Percentiles rank a stretch among this genome's conserved stretches.
phyloP scores from a whole-genome alignment of 2,329 filamentous ascomycete species.

The Colletotrichum zoysiae region DNA sequence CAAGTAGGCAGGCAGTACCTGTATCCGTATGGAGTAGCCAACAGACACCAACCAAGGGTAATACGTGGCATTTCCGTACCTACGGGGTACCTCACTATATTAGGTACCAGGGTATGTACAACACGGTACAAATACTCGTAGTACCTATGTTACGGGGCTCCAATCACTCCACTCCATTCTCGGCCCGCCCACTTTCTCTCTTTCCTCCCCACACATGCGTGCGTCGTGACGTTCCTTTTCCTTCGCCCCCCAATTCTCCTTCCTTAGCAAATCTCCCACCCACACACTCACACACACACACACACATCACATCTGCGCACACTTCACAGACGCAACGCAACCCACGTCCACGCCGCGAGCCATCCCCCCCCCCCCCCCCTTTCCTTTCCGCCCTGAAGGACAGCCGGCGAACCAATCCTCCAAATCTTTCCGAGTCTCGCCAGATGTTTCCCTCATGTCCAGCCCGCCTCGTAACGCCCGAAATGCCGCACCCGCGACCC shows the following conservation, averaged over 20 bases:
- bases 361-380: conserved; percentile 21
- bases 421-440: conserved; percentile 49
- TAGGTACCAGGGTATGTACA: no score
- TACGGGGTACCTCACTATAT: no score
- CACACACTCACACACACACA: background rate
- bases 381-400: conserved; percentile 23
- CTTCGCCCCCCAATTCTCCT: conserved; percentile 25
- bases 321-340: conserved; percentile 20
- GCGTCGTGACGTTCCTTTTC: conserved; percentile 29
- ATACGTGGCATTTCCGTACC: no score
- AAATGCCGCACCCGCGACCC: conserved; percentile 67
- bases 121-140: rapidly evolving
- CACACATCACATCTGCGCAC: conserved; percentile 5
- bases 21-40: no score
- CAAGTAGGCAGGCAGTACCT: no score
- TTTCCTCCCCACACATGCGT: conserved; percentile 27
- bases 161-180: conserved; percentile 1
- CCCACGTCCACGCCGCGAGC: conserved; percentile 15
- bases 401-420: conserved; percentile 47
- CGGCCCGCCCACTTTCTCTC: conserved; percentile 31
- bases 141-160: background rate
- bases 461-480: conserved; percentile 62
- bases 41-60: background rate
- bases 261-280: conserved; percentile 19
- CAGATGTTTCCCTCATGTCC: conserved; percentile 72